Evolutionary conservation across 169 alveolate species (phyloP), one percentile per base, ranked within the genome.

Genomic region (Plasmodium chabaudi): DNA sequence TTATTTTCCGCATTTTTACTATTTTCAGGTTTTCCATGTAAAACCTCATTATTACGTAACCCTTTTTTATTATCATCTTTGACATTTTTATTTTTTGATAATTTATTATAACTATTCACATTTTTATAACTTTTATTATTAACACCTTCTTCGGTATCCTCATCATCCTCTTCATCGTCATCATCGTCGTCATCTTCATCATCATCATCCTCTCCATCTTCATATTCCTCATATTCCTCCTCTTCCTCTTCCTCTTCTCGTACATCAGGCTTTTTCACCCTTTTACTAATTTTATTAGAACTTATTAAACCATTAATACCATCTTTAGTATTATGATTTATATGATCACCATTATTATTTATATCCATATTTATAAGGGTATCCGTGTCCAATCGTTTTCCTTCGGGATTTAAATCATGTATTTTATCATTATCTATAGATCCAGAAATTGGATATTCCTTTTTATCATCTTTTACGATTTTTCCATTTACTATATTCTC

Each of bases 401-500:
- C 17, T 9, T 12, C 53, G 13, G 1, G 5, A 25, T 68, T 60
- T 2, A 12, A 6, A 7, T 15, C 27, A 44, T 53, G 47, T 15
- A 25, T 7, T 19, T 68, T 55, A 13, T 9, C 67, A n/a, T 9
- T 23, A 5, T 6, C 57, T 9, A 10, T 49, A 5, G n/a, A 57
- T 12, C 17, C 25, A 0, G 72, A 23, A 13, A 74, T 4, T 10
- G 51, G 25, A 9, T 65, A 79, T 27, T 79, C 89, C 17, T 64
- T 79, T 25, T 65, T 79, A 15, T 79, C 79, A 23, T 79, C 89
- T 23, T 79, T 79, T 1, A 34, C n/a, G 0, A 79, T 23, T 55
- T 79, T 79, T 9, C 79, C 91, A 47, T 70, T 84, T 10, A 63
- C 6, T 42, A 61, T 21, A 59, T 47, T 70, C 23, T 84, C 91